Percentiles rank a stretch among this genome's conserved stretches.
phyloP scores from a whole-genome alignment of 2,329 filamentous ascomycete species.

The Nemania sp. region DNA sequence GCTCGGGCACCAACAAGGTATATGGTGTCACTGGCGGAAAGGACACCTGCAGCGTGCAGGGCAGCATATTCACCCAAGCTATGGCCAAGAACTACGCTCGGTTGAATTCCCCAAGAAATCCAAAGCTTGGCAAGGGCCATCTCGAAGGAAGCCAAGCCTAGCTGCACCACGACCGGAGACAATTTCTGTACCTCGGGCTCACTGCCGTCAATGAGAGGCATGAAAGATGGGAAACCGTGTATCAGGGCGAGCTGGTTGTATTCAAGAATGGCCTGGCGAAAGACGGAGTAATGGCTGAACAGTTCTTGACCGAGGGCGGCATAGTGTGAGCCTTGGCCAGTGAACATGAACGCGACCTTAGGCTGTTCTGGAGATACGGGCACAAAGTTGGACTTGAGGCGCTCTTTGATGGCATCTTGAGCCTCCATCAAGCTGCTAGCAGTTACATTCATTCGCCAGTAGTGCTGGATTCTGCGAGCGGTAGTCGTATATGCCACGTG shows the following conservation, averaged over 20 bases:
- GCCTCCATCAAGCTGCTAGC: slow-evolving; percentile 49
- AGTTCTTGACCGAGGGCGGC: slow-evolving; percentile 56
- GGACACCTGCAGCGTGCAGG: slow-evolving; percentile 69
- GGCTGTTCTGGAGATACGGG: slow-evolving; percentile 49
- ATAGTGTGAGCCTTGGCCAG: slow-evolving; percentile 59
- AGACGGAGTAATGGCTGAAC: slow-evolving; percentile 50
- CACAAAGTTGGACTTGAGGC: slow-evolving; percentile 48
- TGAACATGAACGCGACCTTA: slow-evolving; percentile 58
- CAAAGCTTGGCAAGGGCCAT: slow-evolving; percentile 61
- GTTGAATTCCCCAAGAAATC: slow-evolving; percentile 58
- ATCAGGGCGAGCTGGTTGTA: slow-evolving; percentile 56
- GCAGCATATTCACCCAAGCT: slow-evolving; percentile 76
- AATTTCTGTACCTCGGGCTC: slow-evolving; percentile 48
- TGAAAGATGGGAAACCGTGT: slow-evolving; percentile 60
- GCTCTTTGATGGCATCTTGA: slow-evolving; percentile 45
- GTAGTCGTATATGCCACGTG: slow-evolving; percentile 70
- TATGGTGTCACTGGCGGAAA: slow-evolving; percentile 71
- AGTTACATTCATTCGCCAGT: slow-evolving; percentile 56
- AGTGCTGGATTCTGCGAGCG: slow-evolving; percentile 65
- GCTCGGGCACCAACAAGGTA: slow-evolving; percentile 72
- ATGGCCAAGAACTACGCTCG: slow-evolving; percentile 60
- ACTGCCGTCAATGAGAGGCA: slow-evolving; percentile 53
- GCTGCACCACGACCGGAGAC: slow-evolving; percentile 56
- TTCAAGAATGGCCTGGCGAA: slow-evolving; percentile 58
- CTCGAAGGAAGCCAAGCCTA: slow-evolving; percentile 58